A percentile compares a stretch with the other conserved stretches of the same genome.
These are phyloP conservation scores for Diversispora epigaea DNA, from an alignment of 192 early-diverging fungal genomes.

Conservation along the genomic window DNA sequence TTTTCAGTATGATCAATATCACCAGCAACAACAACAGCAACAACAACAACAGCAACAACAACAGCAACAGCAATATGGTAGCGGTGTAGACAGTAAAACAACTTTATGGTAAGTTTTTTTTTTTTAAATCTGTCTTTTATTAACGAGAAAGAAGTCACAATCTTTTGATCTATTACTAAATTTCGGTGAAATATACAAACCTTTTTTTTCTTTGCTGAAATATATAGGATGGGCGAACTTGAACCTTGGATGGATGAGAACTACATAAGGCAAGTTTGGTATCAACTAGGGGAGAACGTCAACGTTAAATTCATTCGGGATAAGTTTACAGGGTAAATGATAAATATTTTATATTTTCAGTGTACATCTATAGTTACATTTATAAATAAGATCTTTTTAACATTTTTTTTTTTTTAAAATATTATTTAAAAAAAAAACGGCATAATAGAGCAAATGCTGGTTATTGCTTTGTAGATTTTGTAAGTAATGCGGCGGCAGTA, in stretches of 20 bases:
- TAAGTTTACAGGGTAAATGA: slow-evolving; percentile 74
- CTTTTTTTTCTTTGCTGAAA: too few species aligned
- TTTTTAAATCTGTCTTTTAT: too few species aligned
- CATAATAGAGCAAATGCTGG: slow-evolving; percentile 70
- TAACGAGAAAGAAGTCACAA: too few species aligned
- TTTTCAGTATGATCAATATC: too few species aligned
- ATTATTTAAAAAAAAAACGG: too few species aligned
- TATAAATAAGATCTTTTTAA: neutral
- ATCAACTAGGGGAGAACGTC: slow-evolving; percentile 77
- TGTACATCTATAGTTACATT: neutral
- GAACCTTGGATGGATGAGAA: slow-evolving; percentile 99
- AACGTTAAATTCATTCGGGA: slow-evolving; percentile 94
- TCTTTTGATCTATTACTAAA: neutral
- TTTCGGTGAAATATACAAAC: too few species aligned
- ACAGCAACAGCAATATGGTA: too few species aligned
- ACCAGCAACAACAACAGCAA: too few species aligned
- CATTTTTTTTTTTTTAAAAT: neutral
- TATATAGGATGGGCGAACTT: slow-evolving; percentile 87
- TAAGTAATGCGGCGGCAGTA: slow-evolving; percentile 62
- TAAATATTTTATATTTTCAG: neutral
- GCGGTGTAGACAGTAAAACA: too few species aligned
- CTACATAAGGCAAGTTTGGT: slow-evolving; percentile 86
- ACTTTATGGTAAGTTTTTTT: too few species aligned
- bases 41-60: too few species aligned
- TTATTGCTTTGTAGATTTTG: slow-evolving; percentile 94